Evolutionary conservation across 306 rosid genomes (phyloP).

Genomic region (Prunus davidiana): DNA sequence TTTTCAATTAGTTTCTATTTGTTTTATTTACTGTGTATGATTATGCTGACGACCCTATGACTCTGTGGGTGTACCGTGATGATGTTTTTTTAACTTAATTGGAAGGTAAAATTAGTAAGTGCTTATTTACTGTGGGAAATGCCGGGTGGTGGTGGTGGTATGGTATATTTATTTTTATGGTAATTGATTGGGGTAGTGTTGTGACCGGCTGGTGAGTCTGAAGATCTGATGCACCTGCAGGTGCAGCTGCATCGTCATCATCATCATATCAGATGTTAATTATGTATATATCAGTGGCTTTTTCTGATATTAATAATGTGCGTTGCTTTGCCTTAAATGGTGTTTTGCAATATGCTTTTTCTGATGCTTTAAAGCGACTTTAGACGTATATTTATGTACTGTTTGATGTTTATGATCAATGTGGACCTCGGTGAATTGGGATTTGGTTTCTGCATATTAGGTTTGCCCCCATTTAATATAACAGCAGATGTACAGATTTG

Average conservation of each 20-base stretch:
- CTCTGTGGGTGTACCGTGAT: neutral
- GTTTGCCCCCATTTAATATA: no score
- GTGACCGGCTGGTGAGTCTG: neutral
- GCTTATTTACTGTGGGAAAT: slow-evolving; percentile 1
- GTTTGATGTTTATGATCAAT: no score
- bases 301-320: no score
- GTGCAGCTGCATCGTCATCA: neutral
- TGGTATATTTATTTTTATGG: neutral
- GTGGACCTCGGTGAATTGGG: no score
- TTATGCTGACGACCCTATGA: neutral
- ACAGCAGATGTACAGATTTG: no score
- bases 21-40: neutral
- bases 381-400: neutral
- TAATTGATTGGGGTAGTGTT: neutral
- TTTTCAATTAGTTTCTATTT: neutral
- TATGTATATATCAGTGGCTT: neutral
- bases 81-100: neutral
- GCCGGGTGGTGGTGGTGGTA: neutral
- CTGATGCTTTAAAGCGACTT: no score
- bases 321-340: no score
- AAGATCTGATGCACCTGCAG: neutral
- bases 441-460: no score
- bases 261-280: neutral
- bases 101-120: neutral
- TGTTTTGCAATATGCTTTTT: no score